Percentiles rank a stretch among this genome's conserved stretches.
These are phyloP conservation scores for Hippophae tibetana DNA, from an alignment of 306 rosid genomes.

Conservation along the genomic window DNA sequence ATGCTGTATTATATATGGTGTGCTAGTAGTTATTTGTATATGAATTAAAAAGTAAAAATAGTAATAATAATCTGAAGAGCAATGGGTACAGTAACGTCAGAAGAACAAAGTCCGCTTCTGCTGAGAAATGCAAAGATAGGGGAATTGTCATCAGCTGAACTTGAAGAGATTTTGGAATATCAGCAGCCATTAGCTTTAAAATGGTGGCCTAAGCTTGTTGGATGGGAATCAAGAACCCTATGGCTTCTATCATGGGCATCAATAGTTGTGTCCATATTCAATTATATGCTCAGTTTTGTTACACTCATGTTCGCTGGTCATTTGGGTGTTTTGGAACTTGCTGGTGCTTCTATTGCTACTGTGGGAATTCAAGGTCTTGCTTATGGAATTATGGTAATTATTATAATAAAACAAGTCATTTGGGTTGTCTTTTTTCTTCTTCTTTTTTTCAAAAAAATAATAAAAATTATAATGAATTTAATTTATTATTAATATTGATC, in stretches of 20 bases:
- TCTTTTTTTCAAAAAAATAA: no score
- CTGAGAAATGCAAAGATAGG: no score
- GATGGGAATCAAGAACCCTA: slow-evolving; percentile 59
- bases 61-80: no score
- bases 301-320: slow-evolving; percentile 54
- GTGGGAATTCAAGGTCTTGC: slow-evolving; percentile 75
- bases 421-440: background rate
- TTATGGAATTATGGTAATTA: slow-evolving; percentile 58
- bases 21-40: no score
- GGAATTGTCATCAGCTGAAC: slow-evolving; percentile 21
- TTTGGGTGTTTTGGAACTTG: slow-evolving; percentile 46
- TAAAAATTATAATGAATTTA: no score
- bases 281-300: slow-evolving; percentile 37
- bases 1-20: no score
- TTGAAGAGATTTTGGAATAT: slow-evolving; percentile 35
- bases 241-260: slow-evolving; percentile 42
- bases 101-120: no score
- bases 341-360: slow-evolving; percentile 60
- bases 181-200: slow-evolving; percentile 10
- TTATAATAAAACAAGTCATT: background rate
- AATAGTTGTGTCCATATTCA: slow-evolving; percentile 25
- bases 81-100: no score
- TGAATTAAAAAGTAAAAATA: no score
- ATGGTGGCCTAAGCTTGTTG: slow-evolving; percentile 39
- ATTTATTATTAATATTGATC: no score